Base-by-base conservation (phyloP, 2,329 filamentous ascomycete genomes). In the Cercospora brassicicola region DNA sequence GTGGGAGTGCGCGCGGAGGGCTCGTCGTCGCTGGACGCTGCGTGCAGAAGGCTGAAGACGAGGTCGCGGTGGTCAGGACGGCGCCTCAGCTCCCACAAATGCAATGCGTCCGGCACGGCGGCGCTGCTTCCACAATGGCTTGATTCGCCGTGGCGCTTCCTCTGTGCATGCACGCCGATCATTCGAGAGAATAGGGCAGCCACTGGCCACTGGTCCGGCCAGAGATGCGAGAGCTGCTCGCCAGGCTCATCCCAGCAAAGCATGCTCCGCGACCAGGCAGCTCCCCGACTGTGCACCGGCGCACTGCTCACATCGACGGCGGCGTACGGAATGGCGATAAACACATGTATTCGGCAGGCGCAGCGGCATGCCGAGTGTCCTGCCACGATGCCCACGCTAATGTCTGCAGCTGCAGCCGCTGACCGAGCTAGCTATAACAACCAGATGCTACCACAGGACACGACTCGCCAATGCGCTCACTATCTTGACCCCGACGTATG, bases 401-500 rank as follows among this genome's bases (percentile, higher is more conserved):
- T 30, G 53, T 57, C 53, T n/a, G 53, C 53, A 31, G 39, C 30
- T 64, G 62, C 62, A 64, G 30, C 51, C 48, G 53, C 18, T 57
- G 62, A 56, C 48, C 28, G 62, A 57, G 62, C 36, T 23, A 42
- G 61, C 48, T 63, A 63, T 39, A 56, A 55, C 30, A 56, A 56
- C 45, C 45, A 56, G 23, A 63, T 36, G 11, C 45, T 39, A 64
- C 67, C 65, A 74, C 23, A 68, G 67, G 51, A 68, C 69, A 31
- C 70, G 69, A 45, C 68, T 73, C 56, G 65, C 70, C 18, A 76
- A 60, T 45, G 62, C 67, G n/a, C 59, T 59, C 23, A 68, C 67
- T 28, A 76, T 59, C 68, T 65, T 72, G 11, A 64, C 62, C 7
- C 72, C 74, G 13, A 76, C 65, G 51, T 62, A 73, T 28, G 61